Conservation (phyloP, 2,329 filamentous ascomycete genomes). For the Cercospora beticola region DNA sequence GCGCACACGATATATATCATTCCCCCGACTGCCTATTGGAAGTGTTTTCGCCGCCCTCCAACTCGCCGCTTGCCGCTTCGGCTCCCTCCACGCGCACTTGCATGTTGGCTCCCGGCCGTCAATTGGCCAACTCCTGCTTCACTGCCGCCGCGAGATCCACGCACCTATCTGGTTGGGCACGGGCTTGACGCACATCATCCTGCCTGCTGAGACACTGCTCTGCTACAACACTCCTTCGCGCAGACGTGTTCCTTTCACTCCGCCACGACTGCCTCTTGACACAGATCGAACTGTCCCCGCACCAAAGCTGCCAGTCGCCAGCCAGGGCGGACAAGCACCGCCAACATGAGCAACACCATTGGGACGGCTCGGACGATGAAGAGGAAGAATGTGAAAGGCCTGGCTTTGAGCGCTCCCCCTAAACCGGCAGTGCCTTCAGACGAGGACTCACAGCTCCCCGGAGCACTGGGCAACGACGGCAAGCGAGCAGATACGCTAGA, state of each 20-base stretch:
- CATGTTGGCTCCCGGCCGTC: slow-evolving; percentile 8
- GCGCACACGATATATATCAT: background rate
- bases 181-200: slow-evolving; percentile 9
- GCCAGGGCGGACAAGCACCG: slow-evolving; percentile 18
- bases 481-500: slow-evolving; percentile 73
- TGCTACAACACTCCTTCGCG: background rate
- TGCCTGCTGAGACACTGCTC: background rate
- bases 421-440: slow-evolving; percentile 70
- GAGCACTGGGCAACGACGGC: slow-evolving; percentile 56
- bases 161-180: slow-evolving; percentile 9
- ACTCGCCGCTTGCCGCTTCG: slow-evolving; percentile 12
- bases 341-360: slow-evolving; percentile 53
- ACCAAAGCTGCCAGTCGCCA: slow-evolving; percentile 16
- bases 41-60: background rate
- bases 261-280: background rate
- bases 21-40: slow-evolving; percentile 3
- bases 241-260: background rate
- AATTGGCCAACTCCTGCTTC: slow-evolving; percentile 13
- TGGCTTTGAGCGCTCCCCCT: slow-evolving; percentile 79
- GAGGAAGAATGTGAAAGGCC: slow-evolving; percentile 97
- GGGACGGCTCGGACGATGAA: slow-evolving; percentile 80
- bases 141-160: slow-evolving; percentile 6
- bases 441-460: slow-evolving; percentile 63
- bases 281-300: background rate
- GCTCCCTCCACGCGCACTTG: slow-evolving; percentile 13